Percentiles rank a stretch among this genome's conserved stretches.
Evolutionary conservation across 345 rosid genomes (phyloP).

Genomic region (Limnanthes douglasii): DNA sequence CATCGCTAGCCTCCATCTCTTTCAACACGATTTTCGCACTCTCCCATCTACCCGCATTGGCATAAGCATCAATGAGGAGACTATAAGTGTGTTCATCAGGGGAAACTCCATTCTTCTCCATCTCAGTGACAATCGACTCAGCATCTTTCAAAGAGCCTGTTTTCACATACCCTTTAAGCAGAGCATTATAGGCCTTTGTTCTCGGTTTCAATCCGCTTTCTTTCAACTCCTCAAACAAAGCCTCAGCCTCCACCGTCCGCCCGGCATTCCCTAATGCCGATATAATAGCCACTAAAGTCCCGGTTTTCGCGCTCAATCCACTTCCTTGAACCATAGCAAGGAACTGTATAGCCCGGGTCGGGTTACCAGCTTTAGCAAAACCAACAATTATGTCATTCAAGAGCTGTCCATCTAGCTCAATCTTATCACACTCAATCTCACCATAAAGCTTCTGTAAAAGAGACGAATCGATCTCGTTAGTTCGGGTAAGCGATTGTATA

Average conservation of each 20-base stretch:
- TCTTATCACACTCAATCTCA: conserved; percentile 57
- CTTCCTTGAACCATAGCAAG: conserved; percentile 56
- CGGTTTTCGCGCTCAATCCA: conserved; percentile 52
- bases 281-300: conserved; percentile 47
- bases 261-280: conserved; percentile 49
- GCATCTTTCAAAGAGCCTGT: conserved; percentile 63
- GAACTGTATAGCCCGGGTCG: conserved; percentile 48
- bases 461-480: conserved; percentile 49
- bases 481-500: conserved; percentile 51
- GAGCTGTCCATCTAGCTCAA: conserved; percentile 71
- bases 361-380: conserved; percentile 72
- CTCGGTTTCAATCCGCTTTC: conserved; percentile 62
- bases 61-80: conserved; percentile 76
- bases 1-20: conserved; percentile 75
- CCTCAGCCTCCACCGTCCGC: conserved; percentile 75
- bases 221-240: conserved; percentile 82
- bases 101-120: conserved; percentile 75
- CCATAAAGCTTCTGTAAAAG: conserved; percentile 46
- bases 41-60: conserved; percentile 89
- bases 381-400: conserved; percentile 69
- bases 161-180: conserved; percentile 77
- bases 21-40: conserved; percentile 84
- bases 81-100: conserved; percentile 85
- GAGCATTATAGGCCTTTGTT: conserved; percentile 73
- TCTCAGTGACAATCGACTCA: conserved; percentile 64